These are phyloP conservation scores for Hypsizygus ulmarius DNA, from an alignment of 1,284 basidiomycete genomes.

Conservation along the genomic window DNA sequence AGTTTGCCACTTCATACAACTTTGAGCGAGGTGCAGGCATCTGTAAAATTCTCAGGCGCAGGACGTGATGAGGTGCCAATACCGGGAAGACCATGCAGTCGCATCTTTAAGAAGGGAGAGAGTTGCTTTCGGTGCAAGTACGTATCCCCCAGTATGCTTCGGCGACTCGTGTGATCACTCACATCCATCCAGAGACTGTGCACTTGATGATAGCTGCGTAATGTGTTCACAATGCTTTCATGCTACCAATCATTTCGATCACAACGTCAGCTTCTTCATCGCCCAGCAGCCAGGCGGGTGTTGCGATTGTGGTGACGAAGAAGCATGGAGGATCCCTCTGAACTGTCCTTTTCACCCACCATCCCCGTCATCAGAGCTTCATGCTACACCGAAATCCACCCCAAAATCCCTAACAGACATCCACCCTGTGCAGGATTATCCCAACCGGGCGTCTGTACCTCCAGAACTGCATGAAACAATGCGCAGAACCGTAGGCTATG, in stretches of 20 bases:
- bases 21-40: constrained; percentile 65
- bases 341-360: constrained; percentile 67
- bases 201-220: constrained; percentile 84
- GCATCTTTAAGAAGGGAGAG: constrained; percentile 82
- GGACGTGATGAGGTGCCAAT: constrained; percentile 55
- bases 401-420: constrained; percentile 42
- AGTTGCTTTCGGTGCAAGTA: constrained; percentile 91
- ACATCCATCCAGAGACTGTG: constrained; percentile 69
- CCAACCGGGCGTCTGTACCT: constrained; percentile 54
- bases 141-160: constrained; percentile 36
- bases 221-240: constrained; percentile 88
- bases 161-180: constrained; percentile 1
- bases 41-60: constrained; percentile 51
- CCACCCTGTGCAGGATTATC: constrained; percentile 57
- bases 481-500: constrained; percentile 70
- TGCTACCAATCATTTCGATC: constrained; percentile 76
- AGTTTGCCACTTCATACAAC: constrained; percentile 59
- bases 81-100: constrained; percentile 68
- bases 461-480: constrained; percentile 71
- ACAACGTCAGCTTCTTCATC: constrained; percentile 90
- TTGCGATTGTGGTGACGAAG: constrained; percentile 89
- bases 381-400: constrained; percentile 35
- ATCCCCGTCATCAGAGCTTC: constrained; percentile 25
- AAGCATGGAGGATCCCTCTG: constrained; percentile 75
- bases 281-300: constrained; percentile 88